phyloP scores from a whole-genome alignment of 768 basidiomycete genomes.

The Russula olivacea region DNA sequence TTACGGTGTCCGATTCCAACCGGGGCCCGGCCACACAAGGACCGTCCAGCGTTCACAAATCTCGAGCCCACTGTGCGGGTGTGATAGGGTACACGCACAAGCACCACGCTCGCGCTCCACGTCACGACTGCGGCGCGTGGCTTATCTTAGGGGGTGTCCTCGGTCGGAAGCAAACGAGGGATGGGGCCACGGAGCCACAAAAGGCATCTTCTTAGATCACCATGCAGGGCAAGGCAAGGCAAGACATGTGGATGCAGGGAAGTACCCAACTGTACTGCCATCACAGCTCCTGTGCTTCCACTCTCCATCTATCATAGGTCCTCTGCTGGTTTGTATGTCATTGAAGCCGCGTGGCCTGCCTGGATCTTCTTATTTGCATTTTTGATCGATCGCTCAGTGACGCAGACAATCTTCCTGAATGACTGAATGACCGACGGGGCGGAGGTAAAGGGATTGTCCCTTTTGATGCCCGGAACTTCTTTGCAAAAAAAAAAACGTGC shows the following conservation, averaged over 20 bases:
- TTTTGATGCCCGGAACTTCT: background rate
- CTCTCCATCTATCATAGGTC: background rate
- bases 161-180: background rate
- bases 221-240: slow-evolving; percentile 2
- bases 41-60: background rate
- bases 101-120: background rate
- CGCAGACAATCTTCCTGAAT: background rate
- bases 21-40: background rate
- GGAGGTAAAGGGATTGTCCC: background rate
- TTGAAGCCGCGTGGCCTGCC: background rate
- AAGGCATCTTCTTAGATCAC: slow-evolving; percentile 8
- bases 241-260: background rate
- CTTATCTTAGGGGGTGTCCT: background rate
- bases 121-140: slow-evolving; percentile 9
- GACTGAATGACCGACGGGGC: background rate
- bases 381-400: background rate
- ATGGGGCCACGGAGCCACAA: slow-evolving; percentile 1
- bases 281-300: background rate
- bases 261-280: background rate
- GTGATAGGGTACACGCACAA: background rate
- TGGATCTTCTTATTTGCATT: background rate
- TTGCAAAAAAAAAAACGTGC: too few species aligned
- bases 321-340: background rate
- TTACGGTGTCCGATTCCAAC: background rate
- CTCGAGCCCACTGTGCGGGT: background rate